Evolutionary conservation across 352 stramenopile genomes (phyloP), one percentile per base, ranked within the genome.

Genomic region (Hyaloperonospora brassicae): DNA sequence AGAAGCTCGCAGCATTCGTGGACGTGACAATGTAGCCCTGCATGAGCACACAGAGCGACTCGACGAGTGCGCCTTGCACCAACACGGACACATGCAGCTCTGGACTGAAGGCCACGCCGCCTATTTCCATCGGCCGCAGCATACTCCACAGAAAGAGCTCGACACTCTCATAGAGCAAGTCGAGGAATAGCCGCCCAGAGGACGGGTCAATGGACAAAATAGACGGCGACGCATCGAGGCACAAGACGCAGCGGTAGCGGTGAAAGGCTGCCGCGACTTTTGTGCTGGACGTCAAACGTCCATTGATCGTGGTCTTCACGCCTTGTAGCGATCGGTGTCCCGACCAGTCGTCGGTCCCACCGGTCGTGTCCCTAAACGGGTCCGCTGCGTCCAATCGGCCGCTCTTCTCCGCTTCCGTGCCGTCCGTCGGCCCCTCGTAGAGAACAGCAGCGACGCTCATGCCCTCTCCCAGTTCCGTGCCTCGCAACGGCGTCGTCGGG

Each of bases 51-150:
- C 75, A 86, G 21, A 95, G 57, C 23, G 78, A 88, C 41, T 95
- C 79, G 13, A 92, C 74, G 0, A 79, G 66, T 0, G 81, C 77
- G 38, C 81, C 83, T 49, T 95, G 84, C 13, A 92, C 78, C 40
- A 95, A 65, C 27, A 93, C 80, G 0, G 83, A 93, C 24, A 91
- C 58, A 63, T 89, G 73, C 23, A 91, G 74, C 57, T 91, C 80
- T 4, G 80, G 83, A 11, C 47, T 64, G 40, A 90, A 91, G 22
- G 50, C 22, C 8, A 52, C 43, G 9, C 63, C 57, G 1, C 76
- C 76, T 43, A 91, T 63, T 44, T 75, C 59, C 64, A 89, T 86
- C 1, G 69, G 75, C 0, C 75, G 64, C 6, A 89, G 47, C 14
- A 93, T 50, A 31, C 66, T 80, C 60, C 72, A 78, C 27, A 93